phyloP scores from a whole-genome alignment of 1,284 basidiomycete species.

The Trichosporon ovoides region DNA sequence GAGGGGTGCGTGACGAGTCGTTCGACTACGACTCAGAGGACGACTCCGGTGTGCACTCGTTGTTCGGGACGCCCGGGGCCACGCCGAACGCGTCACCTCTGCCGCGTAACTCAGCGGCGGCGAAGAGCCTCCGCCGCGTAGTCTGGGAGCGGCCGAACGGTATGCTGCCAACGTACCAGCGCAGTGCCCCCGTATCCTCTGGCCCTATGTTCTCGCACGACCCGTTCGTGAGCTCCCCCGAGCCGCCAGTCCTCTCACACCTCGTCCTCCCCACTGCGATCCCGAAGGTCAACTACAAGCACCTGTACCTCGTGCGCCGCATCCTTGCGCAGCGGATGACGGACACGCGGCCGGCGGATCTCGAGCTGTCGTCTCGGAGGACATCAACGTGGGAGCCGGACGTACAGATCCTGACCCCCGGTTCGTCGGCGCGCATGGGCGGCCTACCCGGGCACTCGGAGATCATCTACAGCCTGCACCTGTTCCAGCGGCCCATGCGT shows the following conservation, averaged over 20 bases:
- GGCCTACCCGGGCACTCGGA: constrained; percentile 46
- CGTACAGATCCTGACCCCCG: constrained; percentile 17
- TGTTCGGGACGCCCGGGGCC: not conserved
- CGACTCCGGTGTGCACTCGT: not conserved
- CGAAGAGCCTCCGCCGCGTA: not conserved
- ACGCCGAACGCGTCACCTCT: not conserved
- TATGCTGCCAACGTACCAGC: constrained; percentile 19
- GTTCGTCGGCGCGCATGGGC: constrained; percentile 35
- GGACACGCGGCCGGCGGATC: constrained; percentile 14
- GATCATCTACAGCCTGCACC: constrained; percentile 43
- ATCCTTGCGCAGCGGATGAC: constrained; percentile 35
- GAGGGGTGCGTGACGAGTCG: constrained; percentile 17
- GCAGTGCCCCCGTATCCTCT: not conserved
- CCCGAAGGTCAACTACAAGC: constrained; percentile 45
- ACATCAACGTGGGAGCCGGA: constrained; percentile 13
- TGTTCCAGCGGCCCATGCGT: constrained; percentile 39
- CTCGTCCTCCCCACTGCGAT: constrained; percentile 31
- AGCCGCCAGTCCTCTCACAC: constrained; percentile 32
- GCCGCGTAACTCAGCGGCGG: not conserved
- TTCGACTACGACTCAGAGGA: constrained; percentile 26
- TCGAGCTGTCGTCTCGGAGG: constrained; percentile 7
- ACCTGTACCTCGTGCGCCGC: constrained; percentile 39
- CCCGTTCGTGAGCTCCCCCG: not conserved
- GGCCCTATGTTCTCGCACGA: not conserved
- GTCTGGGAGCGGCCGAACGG: constrained; percentile 18